phyloP scores from a whole-genome alignment of 805 yeast genomes.

The Millerago galiae region DNA sequence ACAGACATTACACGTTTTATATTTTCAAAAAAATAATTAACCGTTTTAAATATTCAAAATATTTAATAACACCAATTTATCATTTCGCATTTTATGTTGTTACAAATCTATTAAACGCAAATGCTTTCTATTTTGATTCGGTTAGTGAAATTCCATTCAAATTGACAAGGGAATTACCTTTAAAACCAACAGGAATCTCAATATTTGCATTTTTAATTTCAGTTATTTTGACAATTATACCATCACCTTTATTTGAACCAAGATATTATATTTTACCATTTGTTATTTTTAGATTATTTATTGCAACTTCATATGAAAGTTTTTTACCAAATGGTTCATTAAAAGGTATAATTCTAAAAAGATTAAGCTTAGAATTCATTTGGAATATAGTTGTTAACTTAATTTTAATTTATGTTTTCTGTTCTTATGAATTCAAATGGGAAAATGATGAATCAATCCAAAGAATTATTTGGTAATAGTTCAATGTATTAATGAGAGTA shows the following conservation, averaged over 20 bases:
- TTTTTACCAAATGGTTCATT: constrained; percentile 15
- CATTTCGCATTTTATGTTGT: constrained; percentile 47
- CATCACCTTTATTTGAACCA: constrained; percentile 92
- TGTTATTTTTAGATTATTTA: constrained; percentile 62
- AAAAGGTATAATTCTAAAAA: constrained; percentile 21
- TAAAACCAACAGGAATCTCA: constrained; percentile 39
- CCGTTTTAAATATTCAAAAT: constrained; percentile 38
- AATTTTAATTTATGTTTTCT: constrained; percentile 48
- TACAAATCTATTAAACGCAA: constrained; percentile 29
- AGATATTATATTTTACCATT: constrained; percentile 85
- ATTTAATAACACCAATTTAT: constrained; percentile 57
- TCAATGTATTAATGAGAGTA: no score
- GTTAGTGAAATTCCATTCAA: constrained; percentile 32
- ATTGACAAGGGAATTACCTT: constrained; percentile 28
- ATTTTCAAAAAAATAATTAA: constrained; percentile 63
- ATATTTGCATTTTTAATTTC: constrained; percentile 47
- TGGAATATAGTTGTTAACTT: constrained; percentile 59
- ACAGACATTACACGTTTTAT: constrained; percentile 90
- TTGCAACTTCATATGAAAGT: constrained; percentile 33
- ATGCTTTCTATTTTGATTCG: constrained; percentile 29
- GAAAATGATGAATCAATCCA: constrained; percentile 51
- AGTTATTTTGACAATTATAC: constrained; percentile 56
- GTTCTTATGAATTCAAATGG: constrained; percentile 64
- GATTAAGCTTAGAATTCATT: constrained; percentile 46
- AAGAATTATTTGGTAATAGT: constrained; percentile 78